Evolutionary conservation across 257 asterid species (phyloP).

Genomic region (Sherardia arvensis): DNA sequence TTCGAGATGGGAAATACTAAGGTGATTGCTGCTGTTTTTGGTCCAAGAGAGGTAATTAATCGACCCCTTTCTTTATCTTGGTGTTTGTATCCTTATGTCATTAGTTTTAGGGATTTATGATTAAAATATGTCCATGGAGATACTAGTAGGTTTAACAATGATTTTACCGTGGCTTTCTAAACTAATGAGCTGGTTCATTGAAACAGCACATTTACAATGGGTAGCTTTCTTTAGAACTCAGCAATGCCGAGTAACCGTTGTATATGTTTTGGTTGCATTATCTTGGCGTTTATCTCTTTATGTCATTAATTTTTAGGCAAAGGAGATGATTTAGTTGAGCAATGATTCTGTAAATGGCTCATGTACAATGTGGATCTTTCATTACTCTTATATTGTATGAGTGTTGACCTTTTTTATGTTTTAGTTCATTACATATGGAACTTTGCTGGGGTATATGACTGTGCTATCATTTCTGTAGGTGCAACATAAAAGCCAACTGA

Average conservation of each 20-base stretch:
- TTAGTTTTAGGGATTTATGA: background rate
- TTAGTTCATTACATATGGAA: background rate
- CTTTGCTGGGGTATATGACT: conserved; percentile 1
- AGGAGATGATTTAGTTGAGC: too few species aligned
- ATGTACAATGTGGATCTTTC: background rate
- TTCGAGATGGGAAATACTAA: conserved; percentile 97
- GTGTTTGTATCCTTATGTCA: background rate
- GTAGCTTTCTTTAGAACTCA: too few species aligned
- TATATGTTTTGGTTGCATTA: too few species aligned
- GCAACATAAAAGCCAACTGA: conserved; percentile 75
- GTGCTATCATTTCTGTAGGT: conserved; percentile 34
- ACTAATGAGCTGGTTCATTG: too few species aligned
- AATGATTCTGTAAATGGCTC: too few species aligned
- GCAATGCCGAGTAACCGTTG: too few species aligned
- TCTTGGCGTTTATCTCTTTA: too few species aligned
- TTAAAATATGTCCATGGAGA: background rate
- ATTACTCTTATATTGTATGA: background rate
- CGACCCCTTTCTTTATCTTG: background rate
- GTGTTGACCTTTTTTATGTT: background rate
- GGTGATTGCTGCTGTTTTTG: conserved; percentile 98
- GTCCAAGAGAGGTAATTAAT: conserved; percentile 74
- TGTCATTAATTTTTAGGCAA: too few species aligned
- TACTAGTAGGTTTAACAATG: background rate
- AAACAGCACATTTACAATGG: too few species aligned
- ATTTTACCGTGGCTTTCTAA: background rate